These are phyloP conservation scores for Vigna radiata DNA, from an alignment of 306 rosid genomes.

Conservation along the genomic window DNA sequence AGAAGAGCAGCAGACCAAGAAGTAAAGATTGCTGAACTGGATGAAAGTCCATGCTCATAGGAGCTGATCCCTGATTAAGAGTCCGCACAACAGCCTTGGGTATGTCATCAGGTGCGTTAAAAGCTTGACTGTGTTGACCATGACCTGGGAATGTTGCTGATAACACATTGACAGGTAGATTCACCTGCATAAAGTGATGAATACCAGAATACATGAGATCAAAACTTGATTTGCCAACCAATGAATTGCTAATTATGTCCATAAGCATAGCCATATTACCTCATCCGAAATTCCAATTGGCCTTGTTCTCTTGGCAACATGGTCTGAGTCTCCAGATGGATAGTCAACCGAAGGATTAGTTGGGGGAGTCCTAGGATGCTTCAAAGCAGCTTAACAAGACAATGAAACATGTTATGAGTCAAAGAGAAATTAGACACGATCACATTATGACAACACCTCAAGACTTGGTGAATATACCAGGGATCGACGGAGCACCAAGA, in stretches of 20 bases:
- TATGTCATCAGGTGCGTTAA: conserved; percentile 86
- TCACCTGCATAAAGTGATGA: conserved; percentile 64
- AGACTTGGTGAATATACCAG: conserved; percentile 60
- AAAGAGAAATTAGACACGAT: conserved; percentile 20
- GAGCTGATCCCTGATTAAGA: conserved; percentile 93
- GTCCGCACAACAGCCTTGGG: conserved; percentile 78
- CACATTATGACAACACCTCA: not conserved
- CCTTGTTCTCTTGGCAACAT: conserved; percentile 87
- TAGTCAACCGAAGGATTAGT: conserved; percentile 89
- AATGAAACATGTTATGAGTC: conserved; percentile 43
- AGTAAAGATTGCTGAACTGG: conserved; percentile 90
- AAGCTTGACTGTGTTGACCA: conserved; percentile 67
- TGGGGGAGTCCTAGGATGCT: conserved; percentile 97
- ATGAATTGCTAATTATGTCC: conserved; percentile 24
- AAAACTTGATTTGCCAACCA: not conserved
- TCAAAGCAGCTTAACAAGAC: conserved; percentile 76
- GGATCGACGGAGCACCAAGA: conserved; percentile 94
- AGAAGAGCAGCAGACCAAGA: conserved; percentile 69
- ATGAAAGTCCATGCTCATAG: conserved; percentile 99
- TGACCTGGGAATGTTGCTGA: conserved; percentile 76
- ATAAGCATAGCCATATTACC: conserved; percentile 54
- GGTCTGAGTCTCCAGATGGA: conserved; percentile 94
- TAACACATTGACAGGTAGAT: conserved; percentile 90
- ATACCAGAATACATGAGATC: conserved; percentile 15
- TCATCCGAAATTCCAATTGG: conserved; percentile 89